Conservation (phyloP, 2,329 filamentous ascomycete species). For the Davidsoniella virescens region DNA sequence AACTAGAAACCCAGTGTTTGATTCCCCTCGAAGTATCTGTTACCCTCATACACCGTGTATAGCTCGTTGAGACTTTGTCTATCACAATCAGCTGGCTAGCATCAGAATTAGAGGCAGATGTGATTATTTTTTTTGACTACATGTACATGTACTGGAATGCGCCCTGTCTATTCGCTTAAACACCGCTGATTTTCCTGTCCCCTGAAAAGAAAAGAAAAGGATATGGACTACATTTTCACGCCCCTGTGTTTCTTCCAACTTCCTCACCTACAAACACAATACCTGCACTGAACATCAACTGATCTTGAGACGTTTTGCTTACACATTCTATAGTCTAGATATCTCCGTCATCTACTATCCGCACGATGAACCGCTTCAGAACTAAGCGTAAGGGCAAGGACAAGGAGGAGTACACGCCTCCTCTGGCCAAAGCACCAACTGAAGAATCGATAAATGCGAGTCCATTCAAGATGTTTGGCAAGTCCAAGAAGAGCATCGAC, state of each 20-base stretch:
- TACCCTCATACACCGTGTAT: too few species aligned
- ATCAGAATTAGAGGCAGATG: too few species aligned
- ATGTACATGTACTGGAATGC: too few species aligned
- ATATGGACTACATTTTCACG: too few species aligned
- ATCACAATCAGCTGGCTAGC: too few species aligned
- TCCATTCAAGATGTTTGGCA: constrained; percentile 39
- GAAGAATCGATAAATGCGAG: constrained; percentile 29
- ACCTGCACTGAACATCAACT: background rate
- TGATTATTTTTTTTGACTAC: too few species aligned
- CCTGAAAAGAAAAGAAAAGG: too few species aligned
- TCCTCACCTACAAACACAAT: background rate
- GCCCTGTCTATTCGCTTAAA: too few species aligned
- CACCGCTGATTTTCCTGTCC: too few species aligned
- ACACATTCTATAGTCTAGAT: background rate
- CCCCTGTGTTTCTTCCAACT: background rate
- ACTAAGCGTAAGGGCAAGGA: constrained; percentile 53
- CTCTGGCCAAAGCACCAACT: constrained; percentile 30
- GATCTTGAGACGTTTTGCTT: background rate
- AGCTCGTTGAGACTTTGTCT: too few species aligned
- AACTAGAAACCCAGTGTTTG: background rate
- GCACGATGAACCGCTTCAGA: constrained; percentile 60
- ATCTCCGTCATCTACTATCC: background rate
- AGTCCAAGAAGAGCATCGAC: constrained; percentile 35
- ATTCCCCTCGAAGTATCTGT: too few species aligned
- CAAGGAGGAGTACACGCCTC: constrained; percentile 33